phyloP scores from a whole-genome alignment of 2,329 filamentous ascomycete species.

The Exserohilum rostratum region DNA sequence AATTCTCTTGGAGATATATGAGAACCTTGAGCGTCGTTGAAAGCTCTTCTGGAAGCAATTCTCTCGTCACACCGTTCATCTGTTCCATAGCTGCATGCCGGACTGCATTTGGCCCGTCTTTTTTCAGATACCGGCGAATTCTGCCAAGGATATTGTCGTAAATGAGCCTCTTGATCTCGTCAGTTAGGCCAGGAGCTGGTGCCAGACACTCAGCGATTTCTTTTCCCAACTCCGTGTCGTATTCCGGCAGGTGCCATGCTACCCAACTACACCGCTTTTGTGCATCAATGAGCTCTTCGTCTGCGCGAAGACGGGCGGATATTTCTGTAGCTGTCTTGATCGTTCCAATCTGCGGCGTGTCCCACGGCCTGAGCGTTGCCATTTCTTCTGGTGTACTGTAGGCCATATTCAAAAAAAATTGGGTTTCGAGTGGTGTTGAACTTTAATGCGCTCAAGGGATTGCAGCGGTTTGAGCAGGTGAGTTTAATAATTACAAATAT shows the following conservation, averaged over 20 bases:
- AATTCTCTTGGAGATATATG: slow-evolving; percentile 6
- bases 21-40: slow-evolving; percentile 8
- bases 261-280: slow-evolving; percentile 16
- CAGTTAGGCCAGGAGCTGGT: not conserved
- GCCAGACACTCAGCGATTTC: slow-evolving; percentile 1
- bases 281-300: slow-evolving; percentile 8
- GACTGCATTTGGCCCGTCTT: not conserved
- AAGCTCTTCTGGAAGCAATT: slow-evolving; percentile 7
- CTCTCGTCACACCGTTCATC: not conserved
- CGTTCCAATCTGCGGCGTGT: slow-evolving; percentile 7
- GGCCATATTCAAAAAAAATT: not conserved
- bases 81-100: not conserved
- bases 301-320: slow-evolving; percentile 7
- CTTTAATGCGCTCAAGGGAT: too few relatives aligned
- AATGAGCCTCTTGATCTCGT: slow-evolving; percentile 4
- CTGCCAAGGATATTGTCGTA: not conserved
- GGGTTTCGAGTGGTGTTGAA: too few relatives aligned
- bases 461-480: too few relatives aligned
- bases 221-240: not conserved
- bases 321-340: slow-evolving; percentile 4
- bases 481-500: too few relatives aligned
- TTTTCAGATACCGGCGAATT: not conserved
- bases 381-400: too few relatives aligned
- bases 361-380: slow-evolving; percentile 1
- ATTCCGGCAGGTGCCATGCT: slow-evolving; percentile 9